Conservation (phyloP, 2,329 filamentous ascomycete species). For the Colletotrichum karsti region DNA sequence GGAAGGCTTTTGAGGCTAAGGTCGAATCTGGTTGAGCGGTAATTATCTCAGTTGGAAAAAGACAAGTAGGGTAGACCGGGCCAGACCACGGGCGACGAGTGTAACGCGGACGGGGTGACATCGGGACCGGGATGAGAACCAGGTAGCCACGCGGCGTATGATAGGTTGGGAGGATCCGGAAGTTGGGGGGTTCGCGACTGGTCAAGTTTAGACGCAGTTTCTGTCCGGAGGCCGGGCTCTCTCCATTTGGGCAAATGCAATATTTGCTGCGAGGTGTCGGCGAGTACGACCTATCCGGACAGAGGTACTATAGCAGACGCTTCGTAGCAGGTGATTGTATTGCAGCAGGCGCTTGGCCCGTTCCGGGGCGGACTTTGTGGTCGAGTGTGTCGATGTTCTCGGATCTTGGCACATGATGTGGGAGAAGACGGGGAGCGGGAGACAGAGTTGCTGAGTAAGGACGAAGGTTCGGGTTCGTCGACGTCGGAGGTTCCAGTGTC, state of each 20-base stretch:
- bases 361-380: background rate
- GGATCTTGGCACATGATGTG: slow-evolving; percentile 5
- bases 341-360: slow-evolving; percentile 15
- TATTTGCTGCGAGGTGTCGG: slow-evolving; percentile 28
- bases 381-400: background rate
- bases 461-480: background rate
- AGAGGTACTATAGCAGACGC: background rate
- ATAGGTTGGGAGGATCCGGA: slow-evolving; percentile 11
- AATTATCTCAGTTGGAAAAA: background rate
- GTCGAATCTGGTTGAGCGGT: background rate
- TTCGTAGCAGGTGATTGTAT: background rate
- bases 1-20: slow-evolving; percentile 23
- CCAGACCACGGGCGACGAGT: background rate
- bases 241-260: slow-evolving; percentile 17
- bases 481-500: background rate
- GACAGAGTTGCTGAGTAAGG: background rate
- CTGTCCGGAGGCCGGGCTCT: background rate
- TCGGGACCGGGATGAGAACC: background rate
- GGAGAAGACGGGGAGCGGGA: background rate
- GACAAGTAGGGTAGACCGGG: background rate
- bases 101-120: background rate
- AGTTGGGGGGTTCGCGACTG: background rate
- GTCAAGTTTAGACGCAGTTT: background rate
- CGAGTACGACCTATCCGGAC: slow-evolving; percentile 23
- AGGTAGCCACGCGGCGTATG: background rate